A percentile compares a stretch with the other conserved stretches of the same genome.
These are phyloP conservation scores for Moelleriella libera DNA, from an alignment of 2,329 filamentous ascomycete species.

Conservation along the genomic window DNA sequence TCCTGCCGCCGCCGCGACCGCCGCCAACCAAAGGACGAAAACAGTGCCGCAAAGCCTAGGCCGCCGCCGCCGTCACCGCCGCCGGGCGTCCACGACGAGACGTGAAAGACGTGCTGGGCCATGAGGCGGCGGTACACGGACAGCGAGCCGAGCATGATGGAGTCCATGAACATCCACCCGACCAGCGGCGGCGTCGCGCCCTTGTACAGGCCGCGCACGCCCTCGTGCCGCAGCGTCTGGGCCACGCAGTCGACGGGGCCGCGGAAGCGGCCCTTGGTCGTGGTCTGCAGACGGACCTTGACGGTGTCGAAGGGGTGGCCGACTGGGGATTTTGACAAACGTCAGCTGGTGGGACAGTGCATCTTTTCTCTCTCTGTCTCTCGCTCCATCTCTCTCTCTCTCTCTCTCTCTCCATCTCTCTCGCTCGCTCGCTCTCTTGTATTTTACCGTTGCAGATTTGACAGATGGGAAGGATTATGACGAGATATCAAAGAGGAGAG, in stretches of 20 bases:
- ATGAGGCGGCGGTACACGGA: constrained; percentile 80
- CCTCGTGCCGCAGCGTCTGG: constrained; percentile 77
- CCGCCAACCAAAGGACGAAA: no score
- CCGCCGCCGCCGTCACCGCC: constrained; percentile 8
- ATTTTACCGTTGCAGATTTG: no score
- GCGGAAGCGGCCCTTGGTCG: constrained; percentile 59
- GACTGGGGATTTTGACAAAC: constrained; percentile 21
- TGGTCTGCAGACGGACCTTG: constrained; percentile 91
- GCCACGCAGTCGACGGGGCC: constrained; percentile 77
- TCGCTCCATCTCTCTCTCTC: no score
- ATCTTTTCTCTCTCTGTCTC: no score
- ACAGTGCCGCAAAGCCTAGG: constrained; percentile 5
- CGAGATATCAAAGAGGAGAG: no score
- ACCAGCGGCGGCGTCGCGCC: constrained; percentile 82
- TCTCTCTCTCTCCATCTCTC: no score
- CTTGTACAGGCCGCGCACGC: constrained; percentile 79
- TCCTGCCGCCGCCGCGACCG: no score
- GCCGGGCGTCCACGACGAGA: constrained; percentile 14
- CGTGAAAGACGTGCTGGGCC: constrained; percentile 65
- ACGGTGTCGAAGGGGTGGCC: constrained; percentile 83
- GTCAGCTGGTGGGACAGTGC: no score
- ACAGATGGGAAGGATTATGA: no score
- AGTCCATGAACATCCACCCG: constrained; percentile 99
- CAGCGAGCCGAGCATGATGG: constrained; percentile 76
- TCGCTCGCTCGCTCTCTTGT: no score